Evolutionary conservation across 1,284 basidiomycete species (phyloP).

Genomic region (Cerrena zonata): DNA sequence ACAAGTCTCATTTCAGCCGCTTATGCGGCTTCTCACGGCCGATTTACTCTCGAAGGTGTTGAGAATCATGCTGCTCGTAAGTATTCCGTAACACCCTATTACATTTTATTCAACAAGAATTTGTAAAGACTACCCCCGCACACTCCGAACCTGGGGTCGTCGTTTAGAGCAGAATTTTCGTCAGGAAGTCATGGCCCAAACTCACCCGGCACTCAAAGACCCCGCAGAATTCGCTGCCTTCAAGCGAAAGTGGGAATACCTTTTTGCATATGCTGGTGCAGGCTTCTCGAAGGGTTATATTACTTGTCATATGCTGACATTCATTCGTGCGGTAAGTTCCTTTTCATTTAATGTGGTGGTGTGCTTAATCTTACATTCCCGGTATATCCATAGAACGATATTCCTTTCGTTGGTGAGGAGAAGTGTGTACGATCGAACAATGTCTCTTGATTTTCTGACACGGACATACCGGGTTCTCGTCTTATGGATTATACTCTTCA

Average conservation of each 20-base stretch:
- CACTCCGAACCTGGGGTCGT: constrained; percentile 81
- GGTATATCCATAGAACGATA: not conserved
- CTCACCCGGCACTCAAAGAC: constrained; percentile 53
- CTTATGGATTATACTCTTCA: no score
- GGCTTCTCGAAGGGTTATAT: constrained; percentile 73
- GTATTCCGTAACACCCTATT: constrained; percentile 17
- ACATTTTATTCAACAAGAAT: not conserved
- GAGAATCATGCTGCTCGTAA: constrained; percentile 80
- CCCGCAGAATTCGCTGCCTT: constrained; percentile 53
- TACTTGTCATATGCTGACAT: constrained; percentile 66
- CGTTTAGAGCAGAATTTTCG: constrained; percentile 62
- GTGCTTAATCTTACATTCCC: not conserved
- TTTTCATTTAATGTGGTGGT: not conserved
- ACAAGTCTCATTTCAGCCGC: constrained; percentile 67
- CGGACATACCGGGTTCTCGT: no score
- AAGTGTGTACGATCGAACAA: not conserved
- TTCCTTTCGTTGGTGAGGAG: not conserved
- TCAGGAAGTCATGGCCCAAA: constrained; percentile 49
- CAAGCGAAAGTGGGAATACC: constrained; percentile 73
- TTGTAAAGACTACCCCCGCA: constrained; percentile 73
- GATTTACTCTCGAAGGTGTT: constrained; percentile 79
- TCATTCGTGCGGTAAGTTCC: constrained; percentile 26
- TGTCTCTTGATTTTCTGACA: no score
- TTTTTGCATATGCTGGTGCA: constrained; percentile 71
- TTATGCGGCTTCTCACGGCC: constrained; percentile 57